phyloP scores from a whole-genome alignment of 2,329 filamentous ascomycete genomes.

The Dactylella cylindrospora region DNA sequence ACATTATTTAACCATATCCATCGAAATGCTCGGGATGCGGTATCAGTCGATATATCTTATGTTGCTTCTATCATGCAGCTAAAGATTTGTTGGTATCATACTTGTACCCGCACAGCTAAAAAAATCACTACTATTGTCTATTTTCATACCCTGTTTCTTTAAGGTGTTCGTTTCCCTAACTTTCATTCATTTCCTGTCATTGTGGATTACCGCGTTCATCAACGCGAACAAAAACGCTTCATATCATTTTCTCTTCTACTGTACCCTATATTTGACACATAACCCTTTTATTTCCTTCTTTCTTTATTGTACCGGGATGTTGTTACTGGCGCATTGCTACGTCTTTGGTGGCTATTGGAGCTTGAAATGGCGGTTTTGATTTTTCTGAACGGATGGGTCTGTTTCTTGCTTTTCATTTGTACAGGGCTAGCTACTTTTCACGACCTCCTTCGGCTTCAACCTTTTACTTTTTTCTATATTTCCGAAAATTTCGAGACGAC shows the following conservation, averaged over 20 bases:
- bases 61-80: slow-evolving; percentile 16
- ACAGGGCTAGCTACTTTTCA: slow-evolving; percentile 45
- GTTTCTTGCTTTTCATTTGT: slow-evolving; percentile 44
- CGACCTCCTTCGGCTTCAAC: slow-evolving; percentile 34
- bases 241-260: slow-evolving; percentile 37
- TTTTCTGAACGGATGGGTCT: slow-evolving; percentile 43
- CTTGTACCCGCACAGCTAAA: slow-evolving; percentile 7
- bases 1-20: slow-evolving; percentile 5
- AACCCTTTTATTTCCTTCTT: slow-evolving; percentile 1
- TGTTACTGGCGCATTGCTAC: slow-evolving; percentile 42
- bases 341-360: slow-evolving; percentile 43
- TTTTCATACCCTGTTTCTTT: slow-evolving; percentile 16
- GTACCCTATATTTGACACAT: slow-evolving; percentile 43
- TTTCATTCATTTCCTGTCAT: slow-evolving; percentile 12
- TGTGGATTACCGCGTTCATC: slow-evolving; percentile 7
- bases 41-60: slow-evolving; percentile 6
- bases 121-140: slow-evolving; percentile 36
- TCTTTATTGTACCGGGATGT: slow-evolving; percentile 35
- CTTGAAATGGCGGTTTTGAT: slow-evolving; percentile 45
- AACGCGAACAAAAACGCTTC: slow-evolving; percentile 8
- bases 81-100: slow-evolving; percentile 25
- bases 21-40: slow-evolving; percentile 10
- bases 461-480: slow-evolving; percentile 15
- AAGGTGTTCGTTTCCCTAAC: slow-evolving; percentile 4
- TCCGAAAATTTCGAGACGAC: slow-evolving; percentile 5